These are phyloP conservation scores for Hepatocystis sp. DNA, from an alignment of 169 alveolate genomes.

Conservation along the genomic window DNA sequence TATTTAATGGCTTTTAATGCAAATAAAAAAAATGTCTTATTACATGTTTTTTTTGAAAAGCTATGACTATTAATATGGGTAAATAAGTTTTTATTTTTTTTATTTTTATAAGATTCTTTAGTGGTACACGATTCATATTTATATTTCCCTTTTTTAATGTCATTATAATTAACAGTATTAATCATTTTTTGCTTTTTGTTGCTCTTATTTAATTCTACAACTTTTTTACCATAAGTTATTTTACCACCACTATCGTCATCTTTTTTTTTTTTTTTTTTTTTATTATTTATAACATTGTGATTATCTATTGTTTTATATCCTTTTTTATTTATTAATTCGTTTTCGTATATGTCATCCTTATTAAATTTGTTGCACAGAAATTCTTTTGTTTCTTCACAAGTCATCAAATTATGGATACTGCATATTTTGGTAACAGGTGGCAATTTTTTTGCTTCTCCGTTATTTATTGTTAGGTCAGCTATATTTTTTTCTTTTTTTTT, in stretches of 20 bases:
- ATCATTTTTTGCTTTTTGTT: too few relatives aligned
- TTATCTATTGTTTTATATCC: neutral
- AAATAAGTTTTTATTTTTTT: neutral
- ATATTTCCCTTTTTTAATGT: too few relatives aligned
- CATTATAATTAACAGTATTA: too few relatives aligned
- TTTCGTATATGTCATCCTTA: slow-evolving; percentile 6
- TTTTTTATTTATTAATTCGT: neutral
- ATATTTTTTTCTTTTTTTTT: slow-evolving; percentile 1
- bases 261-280: neutral
- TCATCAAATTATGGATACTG: slow-evolving; percentile 7
- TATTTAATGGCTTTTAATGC: slow-evolving; percentile 34
- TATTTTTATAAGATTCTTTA: neutral
- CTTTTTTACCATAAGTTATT: too few relatives aligned
- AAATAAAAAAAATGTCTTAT: slow-evolving; percentile 17
- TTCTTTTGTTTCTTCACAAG: neutral
- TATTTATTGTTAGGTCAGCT: too few relatives aligned
- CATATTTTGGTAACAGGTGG: slow-evolving; percentile 10
- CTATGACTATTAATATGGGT: neutral
- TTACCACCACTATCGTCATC: neutral
- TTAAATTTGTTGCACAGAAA: neutral
- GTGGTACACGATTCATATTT: too few relatives aligned
- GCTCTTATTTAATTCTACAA: too few relatives aligned
- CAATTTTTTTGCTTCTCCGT: too few relatives aligned
- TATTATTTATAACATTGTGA: neutral
- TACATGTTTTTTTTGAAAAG: neutral